Conservation (phyloP, 1,139 yeast species). For the Geotrichum citri-aurantii region DNA sequence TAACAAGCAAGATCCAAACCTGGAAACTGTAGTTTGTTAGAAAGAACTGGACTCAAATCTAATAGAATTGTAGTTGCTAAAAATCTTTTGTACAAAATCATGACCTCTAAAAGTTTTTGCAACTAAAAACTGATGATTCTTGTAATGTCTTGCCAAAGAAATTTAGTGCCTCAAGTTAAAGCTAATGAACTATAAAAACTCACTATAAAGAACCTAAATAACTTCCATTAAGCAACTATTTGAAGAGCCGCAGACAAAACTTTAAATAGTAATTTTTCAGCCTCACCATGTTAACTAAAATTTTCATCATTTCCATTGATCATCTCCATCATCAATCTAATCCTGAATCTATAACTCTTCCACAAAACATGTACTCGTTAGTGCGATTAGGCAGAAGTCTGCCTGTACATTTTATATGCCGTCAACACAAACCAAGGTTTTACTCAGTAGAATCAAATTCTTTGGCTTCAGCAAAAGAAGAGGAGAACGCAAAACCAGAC, state of each 20-base stretch:
- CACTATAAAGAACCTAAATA: background rate
- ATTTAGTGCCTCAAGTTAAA: no score
- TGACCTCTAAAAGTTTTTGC: no score
- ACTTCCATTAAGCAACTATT: background rate
- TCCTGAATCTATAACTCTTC: background rate
- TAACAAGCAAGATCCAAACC: conserved; percentile 46
- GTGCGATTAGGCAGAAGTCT: background rate
- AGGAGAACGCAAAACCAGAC: background rate
- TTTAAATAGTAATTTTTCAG: background rate
- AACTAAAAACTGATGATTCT: background rate
- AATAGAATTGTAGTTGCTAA: background rate
- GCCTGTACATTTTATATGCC: background rate
- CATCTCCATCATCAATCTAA: background rate
- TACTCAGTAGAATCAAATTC: background rate
- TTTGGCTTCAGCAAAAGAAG: background rate
- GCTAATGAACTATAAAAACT: no score
- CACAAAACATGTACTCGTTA: background rate
- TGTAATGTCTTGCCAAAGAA: no score
- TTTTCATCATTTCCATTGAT: background rate
- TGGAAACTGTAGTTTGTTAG: conserved; percentile 41
- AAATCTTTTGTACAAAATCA: no score
- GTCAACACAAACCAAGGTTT: background rate
- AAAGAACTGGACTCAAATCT: background rate
- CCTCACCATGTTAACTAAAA: background rate
- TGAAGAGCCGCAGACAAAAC: background rate